Base-by-base conservation (phyloP, 352 stramenopile species). In the Aphanomyces cochlioides region DNA sequence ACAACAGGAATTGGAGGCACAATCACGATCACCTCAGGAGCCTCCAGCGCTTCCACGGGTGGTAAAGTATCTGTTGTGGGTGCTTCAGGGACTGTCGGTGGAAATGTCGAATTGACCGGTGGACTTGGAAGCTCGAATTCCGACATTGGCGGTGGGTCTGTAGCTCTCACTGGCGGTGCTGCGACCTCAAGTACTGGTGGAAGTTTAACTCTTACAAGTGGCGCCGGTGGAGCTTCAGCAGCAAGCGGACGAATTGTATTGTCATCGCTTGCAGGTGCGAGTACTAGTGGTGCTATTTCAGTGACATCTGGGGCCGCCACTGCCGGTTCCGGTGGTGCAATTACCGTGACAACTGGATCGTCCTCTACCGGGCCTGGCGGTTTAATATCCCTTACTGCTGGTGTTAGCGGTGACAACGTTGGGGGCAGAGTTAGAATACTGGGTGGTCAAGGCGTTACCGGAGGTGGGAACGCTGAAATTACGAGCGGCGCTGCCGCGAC, bases 311-410 rank as follows among this genome's bases (percentile, higher is more conserved):
- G 64, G 1, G 39, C n/a, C 21, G 64, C 50, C 10, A 47, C 64
- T 48, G 38, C 37, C n/a, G 64, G 64, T 12, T 12, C 50, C 3
- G 54, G 64, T 40, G 85, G 85, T 38, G 63, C 36, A 34, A 39
- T 88, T 10, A 58, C 47, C 10, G 1, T 91, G 13, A 48, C 17
- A 3, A 84, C 77, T 36, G 85, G 85, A 7, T 56, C 45, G 12
- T 77, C 83, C n/a, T 60, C 75, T 6, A 56, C 74, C 43, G 82
- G 77, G 28, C 72, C 13, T 56, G 75, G 72, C 68, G 81, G 82
- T 10, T 75, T 73, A 3, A 72, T 93, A 45, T 68, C 67, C 3
- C 66, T 91, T 56, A 56, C 17, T 37, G 90, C 83, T 47, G 64
- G 64, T 40, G 36, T 45, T 34, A 63, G 64, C 15, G 40, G 38